These are phyloP conservation scores for Euphorbia lathyris DNA, from an alignment of 345 rosid species.

Conservation along the genomic window DNA sequence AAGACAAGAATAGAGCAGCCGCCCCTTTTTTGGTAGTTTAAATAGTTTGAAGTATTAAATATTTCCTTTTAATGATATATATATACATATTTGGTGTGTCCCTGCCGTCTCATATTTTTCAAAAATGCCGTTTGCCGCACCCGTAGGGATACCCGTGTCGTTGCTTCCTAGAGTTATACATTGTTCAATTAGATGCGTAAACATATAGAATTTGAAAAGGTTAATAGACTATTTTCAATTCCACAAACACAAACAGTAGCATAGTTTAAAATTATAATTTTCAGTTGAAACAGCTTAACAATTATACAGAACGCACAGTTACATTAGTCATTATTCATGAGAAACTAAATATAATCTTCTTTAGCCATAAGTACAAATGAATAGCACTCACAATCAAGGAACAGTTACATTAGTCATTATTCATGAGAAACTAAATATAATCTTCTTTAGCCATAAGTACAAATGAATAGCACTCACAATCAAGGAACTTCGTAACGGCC, in stretches of 20 bases:
- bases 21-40: no score
- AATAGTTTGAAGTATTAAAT: no score
- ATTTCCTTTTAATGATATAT: no score
- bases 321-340: not conserved
- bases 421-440: slow-evolving; percentile 1
- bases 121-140: no score
- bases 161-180: no score
- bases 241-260: not conserved
- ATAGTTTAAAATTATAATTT: not conserved
- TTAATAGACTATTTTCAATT: not conserved
- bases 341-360: slow-evolving; percentile 9
- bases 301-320: slow-evolving; percentile 1
- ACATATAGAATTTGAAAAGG: not conserved
- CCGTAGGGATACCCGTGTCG: no score
- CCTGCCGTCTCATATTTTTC: no score
- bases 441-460: slow-evolving; percentile 7
- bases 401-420: not conserved
- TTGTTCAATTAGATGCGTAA: not conserved
- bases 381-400: slow-evolving; percentile 38
- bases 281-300: not conserved
- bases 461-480: slow-evolving; percentile 47
- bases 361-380: slow-evolving; percentile 2
- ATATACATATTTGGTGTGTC: no score
- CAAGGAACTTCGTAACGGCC: slow-evolving; percentile 69
- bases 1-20: no score